Conservation (phyloP, 441 rosid species). For the Populus hybrid region DNA sequence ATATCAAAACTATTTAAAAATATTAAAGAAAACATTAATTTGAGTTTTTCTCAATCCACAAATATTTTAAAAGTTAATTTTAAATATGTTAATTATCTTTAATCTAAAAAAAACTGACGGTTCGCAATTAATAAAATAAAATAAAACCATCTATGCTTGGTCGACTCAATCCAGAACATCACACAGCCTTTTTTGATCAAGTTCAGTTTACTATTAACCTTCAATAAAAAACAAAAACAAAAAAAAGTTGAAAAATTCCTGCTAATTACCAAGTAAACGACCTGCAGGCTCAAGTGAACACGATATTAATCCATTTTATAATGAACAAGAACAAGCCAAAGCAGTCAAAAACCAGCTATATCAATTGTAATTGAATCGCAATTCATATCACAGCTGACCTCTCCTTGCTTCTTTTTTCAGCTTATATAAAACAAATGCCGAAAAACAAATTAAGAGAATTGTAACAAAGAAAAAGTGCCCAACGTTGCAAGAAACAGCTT, state of each 20-base stretch:
- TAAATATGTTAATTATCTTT: background rate
- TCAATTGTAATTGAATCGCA: background rate
- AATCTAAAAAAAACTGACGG: background rate
- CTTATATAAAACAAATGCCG: background rate
- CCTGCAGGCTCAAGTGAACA: background rate
- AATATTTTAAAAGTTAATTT: too few relatives aligned
- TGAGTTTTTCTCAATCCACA: too few relatives aligned
- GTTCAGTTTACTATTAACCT: background rate
- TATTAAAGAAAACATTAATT: too few relatives aligned
- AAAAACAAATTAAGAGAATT: background rate
- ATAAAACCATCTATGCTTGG: background rate
- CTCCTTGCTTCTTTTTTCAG: background rate
- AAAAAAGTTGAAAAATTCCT: background rate
- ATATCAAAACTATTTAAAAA: too few relatives aligned
- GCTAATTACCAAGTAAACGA: constrained; percentile 10
- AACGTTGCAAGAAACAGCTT: background rate
- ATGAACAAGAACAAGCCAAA: background rate
- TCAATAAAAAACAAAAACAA: background rate
- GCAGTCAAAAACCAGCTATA: constrained; percentile 22
- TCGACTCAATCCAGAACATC: constrained; percentile 14
- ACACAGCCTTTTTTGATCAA: background rate
- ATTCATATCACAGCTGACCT: background rate
- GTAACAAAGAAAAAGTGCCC: background rate
- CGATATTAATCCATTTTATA: too few relatives aligned
- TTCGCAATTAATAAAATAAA: background rate